Evolutionary conservation across 2,329 filamentous ascomycete species (phyloP).

Genomic region (Pseudogymnoascus sp.): DNA sequence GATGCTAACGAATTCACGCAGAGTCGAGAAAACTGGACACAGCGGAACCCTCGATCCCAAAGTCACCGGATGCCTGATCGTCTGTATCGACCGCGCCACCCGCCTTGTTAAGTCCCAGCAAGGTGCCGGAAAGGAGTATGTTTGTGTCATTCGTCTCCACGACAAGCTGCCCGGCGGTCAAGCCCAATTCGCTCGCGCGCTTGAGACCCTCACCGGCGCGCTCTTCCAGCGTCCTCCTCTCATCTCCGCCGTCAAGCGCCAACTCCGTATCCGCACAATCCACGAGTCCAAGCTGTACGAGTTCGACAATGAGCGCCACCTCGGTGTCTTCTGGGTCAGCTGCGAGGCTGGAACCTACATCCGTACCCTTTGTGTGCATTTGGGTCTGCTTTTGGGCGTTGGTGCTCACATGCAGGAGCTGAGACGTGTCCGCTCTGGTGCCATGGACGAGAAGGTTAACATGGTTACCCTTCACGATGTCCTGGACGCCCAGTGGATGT

Average conservation of each 20-base stretch:
- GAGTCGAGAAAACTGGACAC: constrained; percentile 94
- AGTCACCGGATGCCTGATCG: constrained; percentile 91
- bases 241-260: constrained; percentile 97
- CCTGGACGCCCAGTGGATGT: constrained; percentile 89
- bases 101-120: constrained; percentile 98
- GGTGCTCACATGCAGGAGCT: constrained; percentile 98
- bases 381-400: constrained; percentile 67
- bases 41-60: constrained; percentile 97
- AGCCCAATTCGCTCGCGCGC: constrained; percentile 82
- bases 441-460: constrained; percentile 83
- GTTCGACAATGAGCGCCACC: constrained; percentile 96
- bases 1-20: constrained; percentile 29
- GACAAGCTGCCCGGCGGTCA: constrained; percentile 91
- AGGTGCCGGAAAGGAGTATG: constrained; percentile 98
- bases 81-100: constrained; percentile 93
- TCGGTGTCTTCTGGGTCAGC: constrained; percentile 98
- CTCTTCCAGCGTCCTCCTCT: constrained; percentile 94
- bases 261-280: constrained; percentile 95
- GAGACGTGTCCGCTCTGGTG: constrained; percentile 83
- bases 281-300: constrained; percentile 95
- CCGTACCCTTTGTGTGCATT: constrained; percentile 91
- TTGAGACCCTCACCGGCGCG: constrained; percentile 92
- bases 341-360: constrained; percentile 99
- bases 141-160: constrained; percentile 89
- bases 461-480: constrained; percentile 94